A percentile compares a stretch with the other conserved stretches of the same genome.
These are phyloP conservation scores for Macrophomina phaseolina DNA, from an alignment of 2,329 filamentous ascomycete genomes.

Conservation along the genomic window DNA sequence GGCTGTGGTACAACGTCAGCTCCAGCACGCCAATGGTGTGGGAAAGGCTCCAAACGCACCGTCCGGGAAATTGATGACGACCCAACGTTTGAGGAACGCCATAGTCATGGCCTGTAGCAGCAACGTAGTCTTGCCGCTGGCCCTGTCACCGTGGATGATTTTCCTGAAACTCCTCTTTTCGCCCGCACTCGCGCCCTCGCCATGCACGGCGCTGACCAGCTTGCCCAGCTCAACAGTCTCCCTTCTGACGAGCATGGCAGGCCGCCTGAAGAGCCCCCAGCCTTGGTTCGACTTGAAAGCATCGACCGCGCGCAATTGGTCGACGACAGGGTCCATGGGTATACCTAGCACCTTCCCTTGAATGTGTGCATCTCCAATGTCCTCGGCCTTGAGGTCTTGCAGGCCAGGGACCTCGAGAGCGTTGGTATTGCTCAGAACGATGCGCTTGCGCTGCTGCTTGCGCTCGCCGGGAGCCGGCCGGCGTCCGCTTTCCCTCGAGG, in stretches of 20 bases:
- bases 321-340: constrained; percentile 68
- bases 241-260: constrained; percentile 76
- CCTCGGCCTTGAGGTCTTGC: constrained; percentile 63
- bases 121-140: constrained; percentile 85
- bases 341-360: constrained; percentile 73
- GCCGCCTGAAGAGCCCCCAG: constrained; percentile 85
- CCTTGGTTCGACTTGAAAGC: constrained; percentile 90
- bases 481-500: constrained; percentile 46
- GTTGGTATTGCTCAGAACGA: constrained; percentile 93
- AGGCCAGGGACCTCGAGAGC: constrained; percentile 78
- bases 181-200: constrained; percentile 57
- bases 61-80: constrained; percentile 89
- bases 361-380: constrained; percentile 49
- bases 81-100: constrained; percentile 82
- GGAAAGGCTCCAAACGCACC: constrained; percentile 60
- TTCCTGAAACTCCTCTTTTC: constrained; percentile 62
- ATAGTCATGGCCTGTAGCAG: constrained; percentile 83
- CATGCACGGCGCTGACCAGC: constrained; percentile 44
- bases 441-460: constrained; percentile 84
- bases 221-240: constrained; percentile 77
- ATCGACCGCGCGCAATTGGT: constrained; percentile 80
- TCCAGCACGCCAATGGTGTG: background rate
- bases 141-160: constrained; percentile 74
- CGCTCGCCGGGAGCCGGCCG: constrained; percentile 77
- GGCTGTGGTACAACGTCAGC: constrained; percentile 53